Evolutionary conservation across 805 yeast species (phyloP).

Genomic region (Metschnikowia peoriensis): DNA sequence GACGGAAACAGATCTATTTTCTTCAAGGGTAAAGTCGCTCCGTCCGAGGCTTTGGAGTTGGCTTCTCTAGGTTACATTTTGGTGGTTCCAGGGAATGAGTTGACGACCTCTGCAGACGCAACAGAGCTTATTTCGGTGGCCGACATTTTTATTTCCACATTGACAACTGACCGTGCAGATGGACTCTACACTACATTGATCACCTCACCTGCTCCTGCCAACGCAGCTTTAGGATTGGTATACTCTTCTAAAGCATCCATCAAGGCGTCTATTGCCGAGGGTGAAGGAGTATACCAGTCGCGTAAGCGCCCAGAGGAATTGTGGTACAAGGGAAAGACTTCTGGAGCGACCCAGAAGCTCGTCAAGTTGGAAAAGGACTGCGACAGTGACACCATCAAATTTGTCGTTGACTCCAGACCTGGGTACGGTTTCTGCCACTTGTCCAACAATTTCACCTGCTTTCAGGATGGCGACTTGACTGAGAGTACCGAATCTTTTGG

Average conservation of each 20-base stretch:
- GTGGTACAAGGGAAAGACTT: constrained; percentile 94
- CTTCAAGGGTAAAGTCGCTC: constrained; percentile 17
- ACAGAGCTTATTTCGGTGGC: constrained; percentile 36
- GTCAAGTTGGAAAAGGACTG: constrained; percentile 74
- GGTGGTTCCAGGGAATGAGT: constrained; percentile 24
- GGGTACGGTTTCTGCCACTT: constrained; percentile 94
- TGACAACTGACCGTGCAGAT: constrained; percentile 82
- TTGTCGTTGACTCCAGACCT: constrained; percentile 71
- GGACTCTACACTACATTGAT: constrained; percentile 85
- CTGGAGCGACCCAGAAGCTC: constrained; percentile 91
- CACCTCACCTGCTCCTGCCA: constrained; percentile 58
- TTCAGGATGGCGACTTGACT: constrained; percentile 44
- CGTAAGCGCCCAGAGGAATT: constrained; percentile 75
- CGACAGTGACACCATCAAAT: constrained; percentile 87
- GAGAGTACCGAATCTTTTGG: constrained; percentile 45
- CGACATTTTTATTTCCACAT: constrained; percentile 46
- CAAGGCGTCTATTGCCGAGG: constrained; percentile 72
- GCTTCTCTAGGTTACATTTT: constrained; percentile 36
- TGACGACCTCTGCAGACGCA: constrained; percentile 29
- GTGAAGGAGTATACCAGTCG: constrained; percentile 90
- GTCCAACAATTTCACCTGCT: constrained; percentile 71
- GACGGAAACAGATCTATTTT: constrained; percentile 34
- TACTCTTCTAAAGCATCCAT: constrained; percentile 86
- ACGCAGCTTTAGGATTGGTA: constrained; percentile 71
- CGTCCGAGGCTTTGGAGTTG: constrained; percentile 26